Percentiles rank a stretch among this genome's conserved stretches.
These are phyloP conservation scores for Psidium guajava DNA, from an alignment of 345 rosid genomes.

Conservation along the genomic window DNA sequence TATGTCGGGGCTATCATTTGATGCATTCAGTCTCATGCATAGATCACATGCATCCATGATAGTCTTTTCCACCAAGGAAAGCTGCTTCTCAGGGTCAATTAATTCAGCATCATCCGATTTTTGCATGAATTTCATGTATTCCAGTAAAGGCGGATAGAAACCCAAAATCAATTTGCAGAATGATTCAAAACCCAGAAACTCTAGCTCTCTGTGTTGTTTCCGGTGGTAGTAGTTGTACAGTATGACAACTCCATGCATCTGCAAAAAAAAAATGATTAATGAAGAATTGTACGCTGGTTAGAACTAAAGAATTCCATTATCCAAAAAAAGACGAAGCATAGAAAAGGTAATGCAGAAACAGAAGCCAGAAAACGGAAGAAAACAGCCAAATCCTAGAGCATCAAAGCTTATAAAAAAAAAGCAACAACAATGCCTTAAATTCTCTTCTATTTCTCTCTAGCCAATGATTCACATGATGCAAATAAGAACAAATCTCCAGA, in stretches of 20 bases:
- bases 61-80: constrained; percentile 38
- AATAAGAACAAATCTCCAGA: background rate
- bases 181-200: constrained; percentile 36
- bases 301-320: background rate
- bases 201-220: constrained; percentile 37
- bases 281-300: background rate
- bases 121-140: constrained; percentile 34
- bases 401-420: background rate
- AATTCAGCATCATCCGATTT: constrained; percentile 17
- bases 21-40: constrained; percentile 34
- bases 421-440: background rate
- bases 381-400: background rate
- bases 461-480: background rate
- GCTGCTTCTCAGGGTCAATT: constrained; percentile 27
- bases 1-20: constrained; percentile 21
- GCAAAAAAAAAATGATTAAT: background rate
- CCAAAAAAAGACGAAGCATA: background rate
- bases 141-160: constrained; percentile 36
- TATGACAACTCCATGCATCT: constrained; percentile 71
- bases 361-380: background rate
- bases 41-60: constrained; percentile 64
- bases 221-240: constrained; percentile 67
- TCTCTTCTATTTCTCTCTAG: background rate
- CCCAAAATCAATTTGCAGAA: constrained; percentile 55
- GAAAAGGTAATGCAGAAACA: background rate